Conservation (phyloP, 257 asterid genomes). For the Salvia splendens region DNA sequence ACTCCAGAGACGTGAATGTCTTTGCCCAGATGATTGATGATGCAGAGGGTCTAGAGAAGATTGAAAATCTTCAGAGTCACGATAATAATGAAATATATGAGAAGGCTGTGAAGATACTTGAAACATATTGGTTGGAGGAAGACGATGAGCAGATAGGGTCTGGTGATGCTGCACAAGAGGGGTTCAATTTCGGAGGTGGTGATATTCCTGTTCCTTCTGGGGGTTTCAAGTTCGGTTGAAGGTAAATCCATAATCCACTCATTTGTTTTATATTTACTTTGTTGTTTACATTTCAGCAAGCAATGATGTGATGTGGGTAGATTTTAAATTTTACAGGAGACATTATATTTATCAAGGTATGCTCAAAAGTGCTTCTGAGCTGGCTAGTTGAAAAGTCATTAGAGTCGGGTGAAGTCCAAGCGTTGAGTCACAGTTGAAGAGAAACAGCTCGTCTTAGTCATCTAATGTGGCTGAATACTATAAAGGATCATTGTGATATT, state of each 20-base stretch:
- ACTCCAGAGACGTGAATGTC: conserved; percentile 59
- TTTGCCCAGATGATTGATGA: conserved; percentile 87
- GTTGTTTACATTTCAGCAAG: not conserved
- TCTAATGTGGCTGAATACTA: conserved; percentile 23
- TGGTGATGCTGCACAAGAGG: conserved; percentile 50
- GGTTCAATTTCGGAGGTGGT: conserved; percentile 63
- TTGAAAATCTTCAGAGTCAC: too few relatives aligned
- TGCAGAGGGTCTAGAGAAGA: conserved; percentile 37
- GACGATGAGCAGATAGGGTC: conserved; percentile 61
- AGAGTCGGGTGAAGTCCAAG: conserved; percentile 21
- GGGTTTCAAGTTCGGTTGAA: conserved; percentile 71
- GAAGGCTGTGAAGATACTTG: conserved; percentile 47
- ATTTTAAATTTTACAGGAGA: conserved; percentile 31
- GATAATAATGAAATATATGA: too few relatives aligned
- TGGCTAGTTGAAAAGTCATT: conserved; percentile 30
- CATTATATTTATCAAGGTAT: not conserved
- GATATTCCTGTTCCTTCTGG: conserved; percentile 63
- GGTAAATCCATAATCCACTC: conserved; percentile 27
- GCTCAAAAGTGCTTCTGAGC: conserved; percentile 19
- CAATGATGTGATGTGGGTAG: not conserved
- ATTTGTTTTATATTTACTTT: not conserved
- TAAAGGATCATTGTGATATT: conserved; percentile 16
- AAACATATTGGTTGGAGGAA: conserved; percentile 80
- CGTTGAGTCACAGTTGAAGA: conserved; percentile 7
- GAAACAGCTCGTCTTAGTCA: conserved; percentile 17